Conservation (phyloP, 306 rosid genomes). For the Senna siamea region DNA sequence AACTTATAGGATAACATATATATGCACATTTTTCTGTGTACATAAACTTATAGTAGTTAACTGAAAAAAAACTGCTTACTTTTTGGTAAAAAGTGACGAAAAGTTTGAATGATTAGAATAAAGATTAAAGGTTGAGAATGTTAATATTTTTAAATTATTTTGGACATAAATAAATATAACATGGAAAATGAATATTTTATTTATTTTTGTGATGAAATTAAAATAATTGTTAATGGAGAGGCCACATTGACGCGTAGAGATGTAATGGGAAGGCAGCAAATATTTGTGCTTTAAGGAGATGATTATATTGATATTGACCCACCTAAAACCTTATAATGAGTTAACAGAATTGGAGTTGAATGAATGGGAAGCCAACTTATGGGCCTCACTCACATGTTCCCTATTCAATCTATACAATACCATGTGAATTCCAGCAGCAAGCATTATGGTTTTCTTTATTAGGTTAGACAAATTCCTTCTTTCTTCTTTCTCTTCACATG, state of each 20-base stretch:
- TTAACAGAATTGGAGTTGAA: background rate
- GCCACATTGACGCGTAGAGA: background rate
- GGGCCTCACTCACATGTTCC: constrained; percentile 39
- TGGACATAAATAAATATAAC: too few species aligned
- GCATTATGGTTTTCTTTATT: constrained; percentile 43
- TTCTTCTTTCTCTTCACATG: constrained; percentile 39
- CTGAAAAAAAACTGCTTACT: too few species aligned
- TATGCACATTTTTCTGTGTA: too few species aligned
- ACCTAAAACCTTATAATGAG: background rate
- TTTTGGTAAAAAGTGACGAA: too few species aligned
- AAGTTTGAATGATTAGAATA: too few species aligned
- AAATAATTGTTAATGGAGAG: background rate
- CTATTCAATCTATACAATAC: constrained; percentile 9
- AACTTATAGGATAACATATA: too few species aligned
- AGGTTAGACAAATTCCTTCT: constrained; percentile 45
- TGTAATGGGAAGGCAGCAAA: background rate
- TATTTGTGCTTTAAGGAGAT: background rate
- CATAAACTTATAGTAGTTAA: too few species aligned
- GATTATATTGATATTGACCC: background rate
- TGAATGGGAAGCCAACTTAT: background rate
- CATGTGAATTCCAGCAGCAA: constrained; percentile 42
- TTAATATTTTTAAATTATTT: too few species aligned
- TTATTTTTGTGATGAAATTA: background rate
- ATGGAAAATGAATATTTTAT: too few species aligned
- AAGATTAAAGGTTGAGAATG: too few species aligned